Evolutionary conservation across 768 basidiomycete genomes (phyloP).

Genomic region (Leccinum truebloodii): DNA sequence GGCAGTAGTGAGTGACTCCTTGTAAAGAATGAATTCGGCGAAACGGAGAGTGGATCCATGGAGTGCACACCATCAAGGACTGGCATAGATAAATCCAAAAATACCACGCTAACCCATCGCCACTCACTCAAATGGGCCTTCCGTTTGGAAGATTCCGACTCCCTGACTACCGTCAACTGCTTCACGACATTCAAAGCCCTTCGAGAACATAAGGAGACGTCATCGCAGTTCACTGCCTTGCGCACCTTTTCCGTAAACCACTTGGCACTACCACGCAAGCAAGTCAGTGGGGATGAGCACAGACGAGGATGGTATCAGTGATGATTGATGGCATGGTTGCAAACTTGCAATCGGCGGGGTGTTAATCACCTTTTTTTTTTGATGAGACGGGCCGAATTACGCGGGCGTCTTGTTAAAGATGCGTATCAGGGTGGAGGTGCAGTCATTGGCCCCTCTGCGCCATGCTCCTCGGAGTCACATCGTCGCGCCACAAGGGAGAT

Average conservation of each 20-base stretch:
- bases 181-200: constrained; percentile 76
- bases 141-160: constrained; percentile 67
- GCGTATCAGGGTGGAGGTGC: no score
- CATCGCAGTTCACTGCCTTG: neutral
- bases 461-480: no score
- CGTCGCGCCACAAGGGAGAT: no score
- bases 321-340: no score
- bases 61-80: constrained; percentile 71
- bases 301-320: constrained; percentile 14
- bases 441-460: no score
- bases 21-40: constrained; percentile 30
- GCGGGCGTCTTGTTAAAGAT: no score
- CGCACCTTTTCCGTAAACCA: constrained; percentile 65
- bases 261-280: constrained; percentile 42
- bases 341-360: no score
- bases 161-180: constrained; percentile 86
- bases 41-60: constrained; percentile 1
- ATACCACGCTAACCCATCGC: constrained; percentile 59
- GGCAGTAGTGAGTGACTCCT: constrained; percentile 81
- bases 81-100: constrained; percentile 92
- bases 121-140: constrained; percentile 86
- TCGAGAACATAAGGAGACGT: constrained; percentile 3
- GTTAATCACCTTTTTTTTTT: no score
- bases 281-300: constrained; percentile 10
- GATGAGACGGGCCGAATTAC: no score